Evolutionary conservation across 164 flowering plant genomes (phyloP), one percentile per base, ranked within the genome.

Genomic region (Aristolochia californica): DNA sequence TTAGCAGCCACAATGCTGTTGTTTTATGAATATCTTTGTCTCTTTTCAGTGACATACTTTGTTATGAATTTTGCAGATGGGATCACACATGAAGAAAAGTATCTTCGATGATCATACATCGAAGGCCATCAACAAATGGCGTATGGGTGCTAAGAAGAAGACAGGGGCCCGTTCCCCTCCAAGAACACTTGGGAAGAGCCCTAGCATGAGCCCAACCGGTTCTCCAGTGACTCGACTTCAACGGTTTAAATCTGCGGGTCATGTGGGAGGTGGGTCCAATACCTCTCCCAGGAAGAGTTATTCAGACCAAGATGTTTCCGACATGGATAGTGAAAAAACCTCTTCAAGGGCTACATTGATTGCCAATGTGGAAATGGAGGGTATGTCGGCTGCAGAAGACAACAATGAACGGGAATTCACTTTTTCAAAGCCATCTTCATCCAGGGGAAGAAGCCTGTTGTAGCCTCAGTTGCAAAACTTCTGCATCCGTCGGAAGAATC

Each of bases 71-170:
- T 28, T 16, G 47, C 47, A 91, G 95, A 88, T 91, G 98, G 98
- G 98, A 48, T 87, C 95, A 40, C 79, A 75, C 45, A 88, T 88
- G 98, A 93, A 88, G 81, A 72, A 62, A 56, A 78, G 95, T 5
- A 73, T 87, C 11, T 93, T 91, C 48, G 98, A 93, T 18, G 95
- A 88, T 18, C 84, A 88, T 66, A 88, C 97, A 13, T 76, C 82
- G 2, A 88, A 80, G 78, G 98, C 95, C 7, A 71, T 93, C 13
- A 82, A 69, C 75, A 71, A 75, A 24, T 88, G 98, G 97, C 94
- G 75, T 24, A 74, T 74, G 4, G 95, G 88, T 1, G 50, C 53
- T 8, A 81, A 83, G 78, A 83, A 83, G 70, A 80, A 72, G 62
- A 56, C 17, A 0, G 75, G 10, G 21, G 72, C 60, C 25, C 70